phyloP scores from a whole-genome alignment of 768 basidiomycete species.

The Paxillus rubicundulus region DNA sequence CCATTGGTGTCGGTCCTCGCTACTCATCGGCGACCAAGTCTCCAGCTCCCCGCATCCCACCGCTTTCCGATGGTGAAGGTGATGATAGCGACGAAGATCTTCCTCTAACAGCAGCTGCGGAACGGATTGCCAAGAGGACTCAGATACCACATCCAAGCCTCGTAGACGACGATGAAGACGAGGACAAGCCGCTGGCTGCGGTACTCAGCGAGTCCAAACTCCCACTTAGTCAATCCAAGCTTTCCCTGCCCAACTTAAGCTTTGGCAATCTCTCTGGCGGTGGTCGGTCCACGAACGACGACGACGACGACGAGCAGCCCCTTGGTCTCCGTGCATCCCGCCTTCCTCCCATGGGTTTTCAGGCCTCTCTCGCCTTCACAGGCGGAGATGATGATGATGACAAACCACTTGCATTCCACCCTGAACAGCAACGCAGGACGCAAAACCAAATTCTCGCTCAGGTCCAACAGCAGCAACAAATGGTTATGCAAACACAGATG shows the following conservation, averaged over 20 bases:
- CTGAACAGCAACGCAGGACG: constrained; percentile 77
- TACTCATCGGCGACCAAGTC: constrained; percentile 37
- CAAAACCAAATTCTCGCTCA: constrained; percentile 43
- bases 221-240: constrained; percentile 41
- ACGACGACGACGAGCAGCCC: constrained; percentile 70
- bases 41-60: constrained; percentile 6
- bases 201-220: constrained; percentile 50
- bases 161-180: constrained; percentile 39
- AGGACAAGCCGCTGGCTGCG: constrained; percentile 62
- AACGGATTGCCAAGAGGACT: constrained; percentile 50
- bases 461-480: constrained; percentile 56
- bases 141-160: constrained; percentile 20
- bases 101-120: constrained; percentile 66
- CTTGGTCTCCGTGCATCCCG: constrained; percentile 67
- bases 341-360: constrained; percentile 25
- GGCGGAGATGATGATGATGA: constrained; percentile 65
- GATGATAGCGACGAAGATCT: constrained; percentile 78
- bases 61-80: constrained; percentile 22
- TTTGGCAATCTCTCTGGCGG: constrained; percentile 33
- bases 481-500: constrained; percentile 78
- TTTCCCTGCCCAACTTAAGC: constrained; percentile 43
- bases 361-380: constrained; percentile 24
- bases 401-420: constrained; percentile 66
- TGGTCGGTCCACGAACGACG: constrained; percentile 34
- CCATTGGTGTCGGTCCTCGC: constrained; percentile 56